A percentile compares a stretch with the other conserved stretches of the same genome.
These are phyloP conservation scores for Metschnikowia santaceciliae DNA, from an alignment of 805 yeast species.

Conservation along the genomic window DNA sequence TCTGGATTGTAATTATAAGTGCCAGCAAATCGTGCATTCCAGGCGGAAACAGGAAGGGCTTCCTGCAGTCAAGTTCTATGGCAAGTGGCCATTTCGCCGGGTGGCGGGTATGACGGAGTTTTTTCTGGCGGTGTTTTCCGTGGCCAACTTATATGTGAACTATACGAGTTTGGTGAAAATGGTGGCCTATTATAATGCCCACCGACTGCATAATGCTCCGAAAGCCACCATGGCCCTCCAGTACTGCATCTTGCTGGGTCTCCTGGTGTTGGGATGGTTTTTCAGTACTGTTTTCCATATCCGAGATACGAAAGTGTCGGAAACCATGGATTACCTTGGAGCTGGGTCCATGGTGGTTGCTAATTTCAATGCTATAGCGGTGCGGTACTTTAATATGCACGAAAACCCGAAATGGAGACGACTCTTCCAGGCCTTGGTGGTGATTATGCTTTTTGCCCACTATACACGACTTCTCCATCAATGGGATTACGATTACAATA, in stretches of 20 bases:
- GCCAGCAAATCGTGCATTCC: slow-evolving; percentile 33
- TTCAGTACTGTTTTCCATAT: slow-evolving; percentile 37
- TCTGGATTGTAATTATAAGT: slow-evolving; percentile 37
- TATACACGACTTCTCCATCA: slow-evolving; percentile 21
- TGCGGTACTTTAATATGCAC: slow-evolving; percentile 28
- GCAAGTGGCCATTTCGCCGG: slow-evolving; percentile 42
- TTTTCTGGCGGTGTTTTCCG: slow-evolving; percentile 31
- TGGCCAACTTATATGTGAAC: slow-evolving; percentile 35
- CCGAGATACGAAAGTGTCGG: slow-evolving; percentile 35
- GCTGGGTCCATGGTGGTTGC: slow-evolving; percentile 36
- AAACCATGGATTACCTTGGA: slow-evolving; percentile 40
- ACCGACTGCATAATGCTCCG: slow-evolving; percentile 11
- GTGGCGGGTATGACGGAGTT: slow-evolving; percentile 36
- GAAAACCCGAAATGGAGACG: slow-evolving; percentile 9
- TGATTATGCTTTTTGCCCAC: slow-evolving; percentile 24
- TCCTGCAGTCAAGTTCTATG: slow-evolving; percentile 37
- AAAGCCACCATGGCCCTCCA: slow-evolving; percentile 27
- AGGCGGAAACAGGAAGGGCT: slow-evolving; percentile 17
- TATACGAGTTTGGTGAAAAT: slow-evolving; percentile 27
- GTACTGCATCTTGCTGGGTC: slow-evolving; percentile 24
- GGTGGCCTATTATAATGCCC: slow-evolving; percentile 22
- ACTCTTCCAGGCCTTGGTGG: slow-evolving; percentile 19
- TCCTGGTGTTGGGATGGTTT: slow-evolving; percentile 35
- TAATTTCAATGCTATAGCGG: slow-evolving; percentile 32
- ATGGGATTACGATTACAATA: slow-evolving; percentile 42